Base-by-base conservation (phyloP, 495 filamentous ascomycete species). In the Tetracladium setigerum region DNA sequence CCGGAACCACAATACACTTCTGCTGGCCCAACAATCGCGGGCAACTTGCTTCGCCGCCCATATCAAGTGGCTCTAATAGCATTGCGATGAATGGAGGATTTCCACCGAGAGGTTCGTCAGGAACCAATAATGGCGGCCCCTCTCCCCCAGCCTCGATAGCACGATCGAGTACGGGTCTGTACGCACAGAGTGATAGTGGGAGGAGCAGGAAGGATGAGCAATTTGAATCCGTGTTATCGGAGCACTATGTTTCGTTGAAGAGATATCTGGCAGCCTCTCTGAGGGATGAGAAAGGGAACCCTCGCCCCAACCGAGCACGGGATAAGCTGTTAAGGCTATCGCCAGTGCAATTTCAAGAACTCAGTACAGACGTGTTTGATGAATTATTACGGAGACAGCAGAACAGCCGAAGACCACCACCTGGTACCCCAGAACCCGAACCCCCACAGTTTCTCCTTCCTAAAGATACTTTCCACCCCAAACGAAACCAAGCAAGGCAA, bases 281-380 rank as follows among this genome's bases (percentile, higher is more conserved):
- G 33, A 77, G 77, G 51, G 84, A 92, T 61, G 86, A 91, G 54
- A 80, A 83, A 50, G 73, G 76, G 18, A 83, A 81, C 50, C 77
- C 79, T 32, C 79, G 82, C 54, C 82, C 87, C 19, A 95, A 91
- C 65, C 84, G 85, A 62, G 92, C 92, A 34, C 78, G 88, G 41
- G 92, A 96, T 65, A 98, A 98, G 68, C 71, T 97, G 37, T 75
- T 95, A 41, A 78, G 91, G 38, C 70, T 98, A 31, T 94, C 89
- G 1, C 70, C 83, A 9, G 88, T 90, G 18, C 92, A 98, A 61
- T 98, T 98, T 62, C 86, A 95, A 61, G 92, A 98, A 68, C 72
- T 98, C 16, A 95, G 88, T 60, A 97, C 91, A 16, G 92, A 98
- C 63, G 92, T 98, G 30, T 97, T 89, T 65, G 92, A 98, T 64